Evolutionary conservation across 2,329 filamentous ascomycete genomes (phyloP), one percentile per base, ranked within the genome.

Genomic region (Waltergamsia citrina): DNA sequence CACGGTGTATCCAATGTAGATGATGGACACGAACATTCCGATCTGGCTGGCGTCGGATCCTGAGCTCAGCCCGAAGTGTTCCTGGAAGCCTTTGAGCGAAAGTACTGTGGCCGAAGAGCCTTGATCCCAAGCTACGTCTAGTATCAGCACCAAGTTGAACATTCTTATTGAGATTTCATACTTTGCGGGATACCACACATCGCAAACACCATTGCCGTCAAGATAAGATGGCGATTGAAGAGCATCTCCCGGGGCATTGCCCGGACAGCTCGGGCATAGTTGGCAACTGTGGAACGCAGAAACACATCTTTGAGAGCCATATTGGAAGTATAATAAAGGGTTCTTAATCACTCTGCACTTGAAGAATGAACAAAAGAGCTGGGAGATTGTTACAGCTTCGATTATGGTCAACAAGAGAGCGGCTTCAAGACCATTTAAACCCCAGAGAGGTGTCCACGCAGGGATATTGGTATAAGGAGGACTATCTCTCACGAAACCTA

Each of bases 21-120:
- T 47, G 20, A 61, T 39, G 5, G 58, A 60, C 26, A 63, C 47
- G 38, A 57, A 59, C 33, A 57, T 55, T n/a, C 35, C 40, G 18
- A 56, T 53, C 11, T 25, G n/a, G 8, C 10, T 11, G 12, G 41
- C 33, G 4, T 47, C 36, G 8, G 32, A n/a, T 9, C 14, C 32
- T 10, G 22, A 26, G 34, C 47, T 45, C 28, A 51, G 38, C 7
- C 42, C 42, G 28, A 60, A 60, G 11, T 51, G 43, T 11, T 53
- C 20, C 36, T 56, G 47, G 38, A 60, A 60, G n/a, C 55, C 45
- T 4, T 50, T 48, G 3, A 60, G 46, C 5, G 49, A 51, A 2
- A 56, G 45, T 1, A 60, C 39, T 3, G 49, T 41, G 3, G 56
- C 34, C 4, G 40, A 37, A 4, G 41, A 41, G n/a, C 38, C 43